A percentile compares a stretch with the other conserved stretches of the same genome.
Evolutionary conservation across 495 filamentous ascomycete species (phyloP).

Genomic region (Letharia columbiana): DNA sequence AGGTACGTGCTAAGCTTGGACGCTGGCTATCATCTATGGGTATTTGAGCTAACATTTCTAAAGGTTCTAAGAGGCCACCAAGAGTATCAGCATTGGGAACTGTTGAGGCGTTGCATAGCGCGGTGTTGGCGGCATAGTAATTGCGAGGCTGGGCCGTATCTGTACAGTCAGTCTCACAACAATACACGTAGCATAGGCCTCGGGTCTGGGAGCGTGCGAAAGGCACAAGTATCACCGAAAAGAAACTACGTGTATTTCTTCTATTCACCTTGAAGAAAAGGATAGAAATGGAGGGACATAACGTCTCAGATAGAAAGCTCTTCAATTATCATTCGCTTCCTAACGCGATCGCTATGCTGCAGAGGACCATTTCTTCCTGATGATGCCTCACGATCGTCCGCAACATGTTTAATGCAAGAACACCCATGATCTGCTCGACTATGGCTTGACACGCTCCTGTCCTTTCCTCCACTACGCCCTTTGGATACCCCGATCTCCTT

Average conservation of each 20-base stretch:
- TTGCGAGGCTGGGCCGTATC: not conserved
- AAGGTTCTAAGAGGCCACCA: conserved; percentile 16
- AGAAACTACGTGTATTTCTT: not conserved
- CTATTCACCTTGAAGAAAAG: no score
- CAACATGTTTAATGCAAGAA: conserved; percentile 17
- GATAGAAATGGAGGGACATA: not conserved
- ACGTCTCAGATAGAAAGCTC: not conserved
- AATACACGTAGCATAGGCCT: not conserved
- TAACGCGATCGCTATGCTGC: conserved; percentile 5
- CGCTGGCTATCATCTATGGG: not conserved
- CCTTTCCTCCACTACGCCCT: conserved; percentile 7
- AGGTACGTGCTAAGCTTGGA: conserved; percentile 33
- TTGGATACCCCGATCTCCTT: conserved; percentile 10
- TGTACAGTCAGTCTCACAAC: not conserved
- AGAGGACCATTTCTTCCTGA: conserved; percentile 3
- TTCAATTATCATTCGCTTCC: conserved; percentile 4
- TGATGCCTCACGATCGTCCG: conserved; percentile 5
- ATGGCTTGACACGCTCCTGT: conserved; percentile 12
- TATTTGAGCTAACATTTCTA: not conserved
- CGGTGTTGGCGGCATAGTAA: conserved; percentile 18
- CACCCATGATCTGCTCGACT: conserved; percentile 12
- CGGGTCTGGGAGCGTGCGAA: no score
- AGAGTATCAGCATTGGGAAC: not conserved
- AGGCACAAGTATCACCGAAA: not conserved
- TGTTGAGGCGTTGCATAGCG: conserved; percentile 16